Evolutionary conservation across 1,139 yeast species (phyloP).

Genomic region (Suhomyces kunorum): DNA sequence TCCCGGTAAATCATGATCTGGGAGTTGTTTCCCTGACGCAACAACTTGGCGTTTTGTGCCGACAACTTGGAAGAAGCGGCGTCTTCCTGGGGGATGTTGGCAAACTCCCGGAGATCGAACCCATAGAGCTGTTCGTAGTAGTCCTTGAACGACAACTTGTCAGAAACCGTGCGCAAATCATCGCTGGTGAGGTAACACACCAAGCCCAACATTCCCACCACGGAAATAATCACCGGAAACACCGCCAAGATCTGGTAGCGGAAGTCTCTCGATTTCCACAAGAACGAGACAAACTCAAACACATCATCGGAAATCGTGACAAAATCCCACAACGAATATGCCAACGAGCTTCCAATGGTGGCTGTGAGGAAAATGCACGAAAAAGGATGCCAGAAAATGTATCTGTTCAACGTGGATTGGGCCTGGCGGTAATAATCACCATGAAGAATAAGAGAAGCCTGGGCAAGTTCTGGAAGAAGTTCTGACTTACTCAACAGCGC

Average conservation of each 20-base stretch:
- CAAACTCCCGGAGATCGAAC: conserved; percentile 51
- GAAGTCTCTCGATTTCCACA: conserved; percentile 28
- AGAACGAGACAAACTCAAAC: conserved; percentile 34
- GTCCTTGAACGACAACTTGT: conserved; percentile 34
- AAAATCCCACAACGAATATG: conserved; percentile 38
- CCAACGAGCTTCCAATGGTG: conserved; percentile 22
- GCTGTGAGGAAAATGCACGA: conserved; percentile 32
- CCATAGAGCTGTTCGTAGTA: conserved; percentile 52
- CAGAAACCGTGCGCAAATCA: conserved; percentile 48
- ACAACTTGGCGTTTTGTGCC: conserved; percentile 30
- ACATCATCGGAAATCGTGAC: conserved; percentile 36
- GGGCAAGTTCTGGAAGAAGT: conserved; percentile 57
- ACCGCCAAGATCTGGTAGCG: conserved; percentile 26
- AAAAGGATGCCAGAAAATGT: conserved; percentile 51
- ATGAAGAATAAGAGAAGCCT: conserved; percentile 61
- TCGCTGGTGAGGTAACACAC: conserved; percentile 43
- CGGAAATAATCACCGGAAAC: conserved; percentile 31
- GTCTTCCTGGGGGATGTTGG: conserved; percentile 31
- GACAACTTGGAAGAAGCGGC: conserved; percentile 11
- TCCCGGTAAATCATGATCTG: conserved; percentile 60
- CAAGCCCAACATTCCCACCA: conserved; percentile 29
- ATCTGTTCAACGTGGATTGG: conserved; percentile 52
- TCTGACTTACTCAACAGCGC: conserved; percentile 48
- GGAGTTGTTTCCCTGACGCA: conserved; percentile 45
- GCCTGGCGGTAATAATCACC: conserved; percentile 64